Evolutionary conservation across 108 stramenopile genomes (phyloP), one percentile per base, ranked within the genome.

Genomic region (Discostella stelligeroides): DNA sequence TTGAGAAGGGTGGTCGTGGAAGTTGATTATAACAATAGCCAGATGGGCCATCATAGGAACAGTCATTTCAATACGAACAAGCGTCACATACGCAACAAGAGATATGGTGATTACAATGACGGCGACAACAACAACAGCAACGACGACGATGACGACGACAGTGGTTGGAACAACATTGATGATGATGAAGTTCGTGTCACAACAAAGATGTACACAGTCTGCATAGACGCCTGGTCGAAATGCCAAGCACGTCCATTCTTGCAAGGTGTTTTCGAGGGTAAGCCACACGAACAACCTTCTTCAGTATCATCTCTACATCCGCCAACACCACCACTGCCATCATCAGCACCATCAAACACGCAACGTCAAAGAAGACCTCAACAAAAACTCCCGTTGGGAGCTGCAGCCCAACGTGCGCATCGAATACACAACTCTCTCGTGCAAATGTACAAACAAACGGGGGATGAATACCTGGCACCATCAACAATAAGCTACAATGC

Each of bases 151-250:
- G 29, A 38, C 15, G 29, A 56, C 15, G 4, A 38, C 17, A 7
- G 15, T 37, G 15, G 37, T 37, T 24, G 15, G 4, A 17, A 56
- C n/a, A 10, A 56, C 28, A 30, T 37, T 14, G 55, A 56, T 17
- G 10, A 64, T 68, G 29, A 13, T 13, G 59, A 29, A 20, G 76
- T 82, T 7, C 40, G 69, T 34, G 67, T 55, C 9, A 75, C 43
- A 15, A 75, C 63, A 15, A 63, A 48, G 30, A 75, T 66, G 70
- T 70, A 67, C 46, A 76, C 75, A 0, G 42, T 79, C 54, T 77
- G 83, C 9, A 88, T 89, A 49, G 84, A 89, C 56, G 86, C 84
- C 4, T 90, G 88, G 88, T 83, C 84, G 17, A 87, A 82, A 59
- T 73, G 72, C 65, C 86, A 85, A 14, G 63, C 68, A 15, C 73